Evolutionary conservation across 805 yeast genomes (phyloP).

Genomic region (Wickerhamiella shivajii): DNA sequence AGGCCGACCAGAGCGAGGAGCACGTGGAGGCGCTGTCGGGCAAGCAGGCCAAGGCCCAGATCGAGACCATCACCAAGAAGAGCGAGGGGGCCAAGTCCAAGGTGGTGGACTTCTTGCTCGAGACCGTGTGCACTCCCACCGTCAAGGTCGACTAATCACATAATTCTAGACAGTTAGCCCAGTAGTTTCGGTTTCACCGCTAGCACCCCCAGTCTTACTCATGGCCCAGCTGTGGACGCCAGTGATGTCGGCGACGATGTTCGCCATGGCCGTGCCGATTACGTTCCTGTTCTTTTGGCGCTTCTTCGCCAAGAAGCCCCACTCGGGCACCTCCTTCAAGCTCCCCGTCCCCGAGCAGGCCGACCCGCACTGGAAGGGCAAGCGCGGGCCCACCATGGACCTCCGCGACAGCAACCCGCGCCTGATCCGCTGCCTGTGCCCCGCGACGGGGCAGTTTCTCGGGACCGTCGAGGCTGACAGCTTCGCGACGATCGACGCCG

Average conservation of each 20-base stretch:
- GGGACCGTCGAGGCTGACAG: slow-evolving; percentile 56
- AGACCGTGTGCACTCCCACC: no score
- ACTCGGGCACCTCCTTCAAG: slow-evolving; percentile 16
- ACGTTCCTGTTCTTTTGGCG: slow-evolving; percentile 9
- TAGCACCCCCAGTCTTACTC: no score
- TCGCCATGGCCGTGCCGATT: slow-evolving; percentile 10
- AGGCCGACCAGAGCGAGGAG: slow-evolving; percentile 63
- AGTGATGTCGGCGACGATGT: slow-evolving; percentile 8
- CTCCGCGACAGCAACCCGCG: slow-evolving; percentile 48
- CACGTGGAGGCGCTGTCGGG: slow-evolving; percentile 71
- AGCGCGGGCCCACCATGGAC: slow-evolving; percentile 50
- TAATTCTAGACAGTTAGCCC: no score
- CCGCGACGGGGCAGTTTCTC: slow-evolving; percentile 85
- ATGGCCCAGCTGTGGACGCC: slow-evolving; percentile 8
- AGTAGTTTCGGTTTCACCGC: no score
- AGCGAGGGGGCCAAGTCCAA: slow-evolving; percentile 39
- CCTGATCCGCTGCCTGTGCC: slow-evolving; percentile 74
- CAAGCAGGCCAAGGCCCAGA: slow-evolving; percentile 51
- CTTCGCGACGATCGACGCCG: slow-evolving; percentile 54
- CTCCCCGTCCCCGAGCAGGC: slow-evolving; percentile 61
- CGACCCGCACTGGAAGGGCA: slow-evolving; percentile 84
- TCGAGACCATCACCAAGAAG: slow-evolving; percentile 49
- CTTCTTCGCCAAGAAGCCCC: slow-evolving; percentile 6
- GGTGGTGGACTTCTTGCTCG: slow-evolving; percentile 64
- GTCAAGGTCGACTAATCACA: no score